These are phyloP conservation scores for Boletus pseudo-olivaceus DNA, from an alignment of 768 basidiomycete genomes.

Conservation along the genomic window DNA sequence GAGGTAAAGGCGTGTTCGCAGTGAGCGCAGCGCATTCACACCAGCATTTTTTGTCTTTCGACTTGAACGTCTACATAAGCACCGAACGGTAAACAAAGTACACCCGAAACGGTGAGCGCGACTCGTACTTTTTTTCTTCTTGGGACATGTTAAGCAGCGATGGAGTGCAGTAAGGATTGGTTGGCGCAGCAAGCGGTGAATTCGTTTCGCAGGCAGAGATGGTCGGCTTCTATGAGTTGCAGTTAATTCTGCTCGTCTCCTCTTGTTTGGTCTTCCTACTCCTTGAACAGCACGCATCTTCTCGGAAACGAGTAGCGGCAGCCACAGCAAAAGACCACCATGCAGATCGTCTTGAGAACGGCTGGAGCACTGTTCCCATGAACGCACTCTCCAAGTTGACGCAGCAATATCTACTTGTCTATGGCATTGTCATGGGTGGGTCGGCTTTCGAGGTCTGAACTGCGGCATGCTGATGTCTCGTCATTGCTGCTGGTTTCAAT, in stretches of 20 bases:
- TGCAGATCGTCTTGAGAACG: constrained; percentile 31
- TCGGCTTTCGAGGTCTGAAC: background rate
- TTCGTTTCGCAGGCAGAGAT: constrained; percentile 11
- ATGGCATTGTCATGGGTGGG: constrained; percentile 72
- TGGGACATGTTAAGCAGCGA: background rate
- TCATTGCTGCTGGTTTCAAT: background rate
- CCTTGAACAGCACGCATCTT: constrained; percentile 32
- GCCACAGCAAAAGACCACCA: constrained; percentile 22
- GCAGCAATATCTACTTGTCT: constrained; percentile 60
- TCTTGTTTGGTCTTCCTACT: constrained; percentile 35
- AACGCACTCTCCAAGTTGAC: constrained; percentile 33
- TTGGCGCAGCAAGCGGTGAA: too few species aligned
- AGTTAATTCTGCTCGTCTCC: constrained; percentile 34
- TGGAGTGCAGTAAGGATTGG: background rate
- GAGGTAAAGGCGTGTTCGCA: background rate
- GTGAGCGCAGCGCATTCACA: background rate
- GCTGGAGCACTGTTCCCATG: constrained; percentile 19
- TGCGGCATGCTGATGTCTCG: constrained; percentile 1
- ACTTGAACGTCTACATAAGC: too few species aligned
- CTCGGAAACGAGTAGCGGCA: constrained; percentile 19
- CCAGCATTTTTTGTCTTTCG: background rate
- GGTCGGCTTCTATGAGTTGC: constrained; percentile 40
- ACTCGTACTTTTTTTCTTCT: background rate
- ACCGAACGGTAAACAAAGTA: background rate
- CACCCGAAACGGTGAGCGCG: constrained; percentile 8